Percentiles rank a stretch among this genome's conserved stretches.
Conservation (phyloP, 257 asterid genomes). For the Solanum pinnatisectum region DNA sequence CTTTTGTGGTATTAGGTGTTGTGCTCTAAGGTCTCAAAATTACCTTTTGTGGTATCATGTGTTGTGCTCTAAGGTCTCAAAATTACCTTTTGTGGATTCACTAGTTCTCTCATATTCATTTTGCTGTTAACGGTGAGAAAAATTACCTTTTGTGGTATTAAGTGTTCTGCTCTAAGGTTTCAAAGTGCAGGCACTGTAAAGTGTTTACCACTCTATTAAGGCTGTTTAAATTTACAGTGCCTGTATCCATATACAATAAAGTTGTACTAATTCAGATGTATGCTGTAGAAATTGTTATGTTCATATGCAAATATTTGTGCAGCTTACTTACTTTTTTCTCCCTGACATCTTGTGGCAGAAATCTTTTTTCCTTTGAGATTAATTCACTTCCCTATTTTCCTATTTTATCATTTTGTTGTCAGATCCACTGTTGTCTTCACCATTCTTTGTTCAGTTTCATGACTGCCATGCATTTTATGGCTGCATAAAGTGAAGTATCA, state of each 20-base stretch:
- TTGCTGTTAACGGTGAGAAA: constrained; percentile 57
- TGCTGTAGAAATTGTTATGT: not conserved
- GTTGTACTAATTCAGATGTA: not conserved
- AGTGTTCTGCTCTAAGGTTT: not conserved
- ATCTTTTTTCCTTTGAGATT: not conserved
- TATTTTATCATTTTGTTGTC: not conserved
- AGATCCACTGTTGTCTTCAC: not conserved
- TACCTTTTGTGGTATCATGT: not conserved
- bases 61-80: not conserved
- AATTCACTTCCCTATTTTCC: not conserved
- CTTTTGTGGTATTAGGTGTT: constrained; percentile 27
- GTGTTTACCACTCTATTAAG: not conserved
- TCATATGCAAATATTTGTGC: not conserved
- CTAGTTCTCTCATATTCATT: constrained; percentile 46
- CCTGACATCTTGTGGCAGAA: not conserved
- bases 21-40: not conserved
- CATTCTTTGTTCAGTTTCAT: not conserved
- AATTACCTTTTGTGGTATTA: not conserved
- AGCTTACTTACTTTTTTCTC: not conserved
- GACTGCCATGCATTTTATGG: not conserved
- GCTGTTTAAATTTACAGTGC: not conserved
- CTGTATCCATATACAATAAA: not conserved
- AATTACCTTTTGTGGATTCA: constrained; percentile 44
- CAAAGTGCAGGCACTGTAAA: not conserved
- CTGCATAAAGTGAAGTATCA: not conserved